These are phyloP conservation scores for Rhododendron ferrugineum DNA, from an alignment of 148 eudicot species.

Conservation along the genomic window DNA sequence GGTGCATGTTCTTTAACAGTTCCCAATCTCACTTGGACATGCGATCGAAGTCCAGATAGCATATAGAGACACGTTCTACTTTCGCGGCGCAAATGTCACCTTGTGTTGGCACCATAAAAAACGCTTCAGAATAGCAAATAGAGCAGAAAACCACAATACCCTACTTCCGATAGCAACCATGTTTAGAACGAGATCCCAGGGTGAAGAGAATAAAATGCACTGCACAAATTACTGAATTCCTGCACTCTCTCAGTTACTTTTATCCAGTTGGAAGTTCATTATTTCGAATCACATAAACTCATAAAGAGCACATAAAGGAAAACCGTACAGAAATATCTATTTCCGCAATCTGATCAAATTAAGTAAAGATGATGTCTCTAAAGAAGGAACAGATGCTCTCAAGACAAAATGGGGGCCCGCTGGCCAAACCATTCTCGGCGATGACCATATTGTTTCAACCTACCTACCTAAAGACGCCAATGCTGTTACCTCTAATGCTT, in stretches of 20 bases:
- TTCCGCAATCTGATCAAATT: background rate
- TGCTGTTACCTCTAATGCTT: slow-evolving; percentile 27
- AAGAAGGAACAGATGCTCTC: background rate
- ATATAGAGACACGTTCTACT: background rate
- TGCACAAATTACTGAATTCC: background rate
- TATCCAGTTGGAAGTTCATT: background rate
- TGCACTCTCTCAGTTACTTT: background rate
- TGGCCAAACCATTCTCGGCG: background rate
- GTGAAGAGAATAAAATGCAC: background rate
- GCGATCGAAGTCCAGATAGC: no score
- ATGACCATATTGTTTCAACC: background rate
- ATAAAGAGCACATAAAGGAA: background rate
- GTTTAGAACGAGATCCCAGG: background rate
- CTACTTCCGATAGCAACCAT: background rate
- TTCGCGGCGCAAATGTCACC: background rate
- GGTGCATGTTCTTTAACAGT: no score
- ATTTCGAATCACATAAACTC: background rate
- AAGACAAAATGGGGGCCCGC: slow-evolving; percentile 5
- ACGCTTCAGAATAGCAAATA: background rate
- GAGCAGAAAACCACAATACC: background rate
- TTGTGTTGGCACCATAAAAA: background rate
- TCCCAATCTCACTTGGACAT: no score
- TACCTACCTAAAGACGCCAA: background rate
- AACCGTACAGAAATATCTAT: background rate
- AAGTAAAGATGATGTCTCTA: background rate